Evolutionary conservation across 352 stramenopile genomes (phyloP).

Genomic region (Pythium dissotocum): DNA sequence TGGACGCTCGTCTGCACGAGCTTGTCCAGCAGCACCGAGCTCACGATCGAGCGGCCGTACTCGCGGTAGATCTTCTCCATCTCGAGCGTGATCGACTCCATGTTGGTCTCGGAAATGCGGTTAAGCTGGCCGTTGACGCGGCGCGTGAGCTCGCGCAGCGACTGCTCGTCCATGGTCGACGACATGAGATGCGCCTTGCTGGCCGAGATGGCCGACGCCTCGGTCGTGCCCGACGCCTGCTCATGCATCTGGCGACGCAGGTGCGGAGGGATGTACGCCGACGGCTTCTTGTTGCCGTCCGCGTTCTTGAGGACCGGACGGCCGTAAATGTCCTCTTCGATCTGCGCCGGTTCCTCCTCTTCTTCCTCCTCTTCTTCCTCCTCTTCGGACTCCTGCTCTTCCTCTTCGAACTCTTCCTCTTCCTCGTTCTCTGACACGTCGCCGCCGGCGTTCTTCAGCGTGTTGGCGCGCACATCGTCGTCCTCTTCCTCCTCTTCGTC

Average conservation of each 20-base stretch:
- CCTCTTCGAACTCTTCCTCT: conserved; percentile 28
- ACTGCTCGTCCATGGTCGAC: conserved; percentile 74
- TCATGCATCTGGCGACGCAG: conserved; percentile 70
- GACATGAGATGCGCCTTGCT: conserved; percentile 25
- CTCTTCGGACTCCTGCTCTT: conserved; percentile 16
- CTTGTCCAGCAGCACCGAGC: conserved; percentile 70
- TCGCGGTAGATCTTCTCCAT: conserved; percentile 82
- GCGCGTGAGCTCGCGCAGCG: conserved; percentile 64
- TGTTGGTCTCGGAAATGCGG: conserved; percentile 90
- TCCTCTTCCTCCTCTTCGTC: conserved; percentile 21
- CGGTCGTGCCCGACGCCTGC: conserved; percentile 29
- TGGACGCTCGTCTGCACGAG: conserved; percentile 65
- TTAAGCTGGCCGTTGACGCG: conserved; percentile 90
- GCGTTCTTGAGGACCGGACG: conserved; percentile 59
- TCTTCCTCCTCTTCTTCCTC: conserved; percentile 34
- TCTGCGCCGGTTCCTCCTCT: conserved; percentile 26
- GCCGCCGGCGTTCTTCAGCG: conserved; percentile 3
- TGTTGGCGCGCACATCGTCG: conserved; percentile 5
- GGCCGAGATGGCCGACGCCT: conserved; percentile 1
- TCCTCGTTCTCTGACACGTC: conserved; percentile 1
- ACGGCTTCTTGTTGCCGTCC: conserved; percentile 45
- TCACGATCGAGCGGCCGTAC: conserved; percentile 70
- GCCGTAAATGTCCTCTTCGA: conserved; percentile 86
- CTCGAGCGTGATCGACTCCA: conserved; percentile 84
- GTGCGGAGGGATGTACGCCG: conserved; percentile 86